Evolutionary conservation across 306 rosid genomes (phyloP).

Genomic region (Spatholobus suberectus): DNA sequence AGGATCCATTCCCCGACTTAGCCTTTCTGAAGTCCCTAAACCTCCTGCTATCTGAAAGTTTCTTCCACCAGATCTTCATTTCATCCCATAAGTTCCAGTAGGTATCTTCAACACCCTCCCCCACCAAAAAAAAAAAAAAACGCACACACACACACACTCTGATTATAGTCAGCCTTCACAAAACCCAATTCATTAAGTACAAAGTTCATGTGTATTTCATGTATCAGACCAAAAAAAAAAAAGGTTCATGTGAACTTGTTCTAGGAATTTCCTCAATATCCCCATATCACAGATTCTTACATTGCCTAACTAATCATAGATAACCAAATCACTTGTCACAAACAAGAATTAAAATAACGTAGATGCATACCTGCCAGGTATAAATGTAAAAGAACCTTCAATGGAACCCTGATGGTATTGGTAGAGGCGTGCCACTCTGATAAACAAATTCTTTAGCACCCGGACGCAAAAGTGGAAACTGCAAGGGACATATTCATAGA

Average conservation of each 20-base stretch:
- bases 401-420: conserved; percentile 74
- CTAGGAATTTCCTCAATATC: conserved; percentile 8
- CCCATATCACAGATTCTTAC: conserved; percentile 4
- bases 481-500: conserved; percentile 47
- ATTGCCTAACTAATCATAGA: neutral
- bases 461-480: conserved; percentile 81
- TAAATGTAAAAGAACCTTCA: conserved; percentile 90
- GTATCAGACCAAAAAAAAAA: neutral
- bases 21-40: conserved; percentile 12
- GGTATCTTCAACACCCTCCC: conserved; percentile 16
- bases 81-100: conserved; percentile 1
- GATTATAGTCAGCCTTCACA: neutral
- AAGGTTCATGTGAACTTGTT: neutral
- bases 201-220: neutral
- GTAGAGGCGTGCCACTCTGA: conserved; percentile 68
- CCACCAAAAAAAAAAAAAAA: too few relatives aligned
- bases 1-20: neutral
- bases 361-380: conserved; percentile 88
- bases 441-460: conserved; percentile 77
- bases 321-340: conserved; percentile 13
- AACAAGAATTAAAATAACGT: neutral
- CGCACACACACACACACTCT: neutral
- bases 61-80: neutral
- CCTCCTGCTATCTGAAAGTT: neutral
- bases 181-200: neutral